Percentiles rank a stretch among this genome's conserved stretches.
Conservation (phyloP, 1,139 yeast species). For the Suhomyces bokatorum region DNA sequence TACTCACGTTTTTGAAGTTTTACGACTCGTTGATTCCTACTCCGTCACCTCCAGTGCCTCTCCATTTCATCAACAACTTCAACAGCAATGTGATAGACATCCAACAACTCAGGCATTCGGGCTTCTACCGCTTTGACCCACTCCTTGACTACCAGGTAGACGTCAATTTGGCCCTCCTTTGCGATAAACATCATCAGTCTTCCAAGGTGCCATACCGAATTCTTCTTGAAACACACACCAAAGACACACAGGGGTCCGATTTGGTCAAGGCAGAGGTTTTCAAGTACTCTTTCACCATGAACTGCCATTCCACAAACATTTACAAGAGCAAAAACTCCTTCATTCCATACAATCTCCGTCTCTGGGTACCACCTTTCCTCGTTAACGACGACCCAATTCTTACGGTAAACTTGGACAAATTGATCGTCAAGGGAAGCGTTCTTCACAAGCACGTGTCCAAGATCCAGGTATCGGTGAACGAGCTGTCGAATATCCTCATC, state of each 20-base stretch:
- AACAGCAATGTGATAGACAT: constrained; percentile 8
- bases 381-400: constrained; percentile 24
- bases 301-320: constrained; percentile 34
- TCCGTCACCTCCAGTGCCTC: constrained; percentile 27
- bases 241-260: background rate
- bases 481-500: background rate
- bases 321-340: constrained; percentile 32
- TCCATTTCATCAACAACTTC: constrained; percentile 19
- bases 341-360: constrained; percentile 39
- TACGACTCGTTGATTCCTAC: constrained; percentile 37
- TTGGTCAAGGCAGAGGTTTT: constrained; percentile 3
- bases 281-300: constrained; percentile 17
- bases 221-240: constrained; percentile 3
- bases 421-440: constrained; percentile 12
- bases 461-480: constrained; percentile 3
- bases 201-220: constrained; percentile 14
- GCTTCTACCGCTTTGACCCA: constrained; percentile 13
- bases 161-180: constrained; percentile 33
- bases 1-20: constrained; percentile 38
- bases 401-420: constrained; percentile 13
- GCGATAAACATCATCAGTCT: constrained; percentile 19
- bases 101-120: background rate
- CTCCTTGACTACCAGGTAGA: constrained; percentile 19
- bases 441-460: constrained; percentile 7
- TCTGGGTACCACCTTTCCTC: constrained; percentile 40